A percentile compares a stretch with the other conserved stretches of the same genome.
These are phyloP conservation scores for Fusarium pseudograminearum DNA, from an alignment of 2,329 filamentous ascomycete species.

Conservation along the genomic window DNA sequence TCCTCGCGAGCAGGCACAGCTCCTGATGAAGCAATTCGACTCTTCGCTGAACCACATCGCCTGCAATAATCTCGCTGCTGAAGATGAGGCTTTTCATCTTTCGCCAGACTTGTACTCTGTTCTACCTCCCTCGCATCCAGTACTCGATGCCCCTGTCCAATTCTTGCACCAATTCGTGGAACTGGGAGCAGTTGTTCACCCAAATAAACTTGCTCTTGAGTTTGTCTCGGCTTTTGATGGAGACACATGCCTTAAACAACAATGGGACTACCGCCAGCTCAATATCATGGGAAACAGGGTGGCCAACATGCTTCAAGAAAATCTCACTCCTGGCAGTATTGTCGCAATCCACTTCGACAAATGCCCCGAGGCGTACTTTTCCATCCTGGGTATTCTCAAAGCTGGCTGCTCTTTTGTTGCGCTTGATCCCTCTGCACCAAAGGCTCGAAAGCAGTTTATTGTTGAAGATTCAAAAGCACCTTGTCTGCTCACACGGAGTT, in stretches of 20 bases:
- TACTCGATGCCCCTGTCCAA: slow-evolving; percentile 67
- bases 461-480: slow-evolving; percentile 76
- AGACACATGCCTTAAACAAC: slow-evolving; percentile 58
- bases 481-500: slow-evolving; percentile 68
- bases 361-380: slow-evolving; percentile 84
- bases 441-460: slow-evolving; percentile 81
- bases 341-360: slow-evolving; percentile 87
- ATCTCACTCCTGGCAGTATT: slow-evolving; percentile 68
- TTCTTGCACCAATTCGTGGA: slow-evolving; percentile 87
- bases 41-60: slow-evolving; percentile 71
- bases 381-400: slow-evolving; percentile 85
- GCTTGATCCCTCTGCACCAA: slow-evolving; percentile 79
- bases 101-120: slow-evolving; percentile 69
- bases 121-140: slow-evolving; percentile 68
- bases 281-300: slow-evolving; percentile 78
- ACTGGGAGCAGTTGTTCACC: slow-evolving; percentile 64
- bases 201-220: slow-evolving; percentile 76
- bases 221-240: slow-evolving; percentile 73
- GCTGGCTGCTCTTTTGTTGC: slow-evolving; percentile 85
- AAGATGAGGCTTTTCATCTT: slow-evolving; percentile 54
- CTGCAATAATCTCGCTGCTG: slow-evolving; percentile 57
- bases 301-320: slow-evolving; percentile 70
- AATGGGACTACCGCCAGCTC: slow-evolving; percentile 82
- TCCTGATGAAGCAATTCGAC: slow-evolving; percentile 80
- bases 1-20: slow-evolving; percentile 73